Base-by-base conservation (phyloP, 2,329 filamentous ascomycete species). In the Cryphonectria carpinicola region DNA sequence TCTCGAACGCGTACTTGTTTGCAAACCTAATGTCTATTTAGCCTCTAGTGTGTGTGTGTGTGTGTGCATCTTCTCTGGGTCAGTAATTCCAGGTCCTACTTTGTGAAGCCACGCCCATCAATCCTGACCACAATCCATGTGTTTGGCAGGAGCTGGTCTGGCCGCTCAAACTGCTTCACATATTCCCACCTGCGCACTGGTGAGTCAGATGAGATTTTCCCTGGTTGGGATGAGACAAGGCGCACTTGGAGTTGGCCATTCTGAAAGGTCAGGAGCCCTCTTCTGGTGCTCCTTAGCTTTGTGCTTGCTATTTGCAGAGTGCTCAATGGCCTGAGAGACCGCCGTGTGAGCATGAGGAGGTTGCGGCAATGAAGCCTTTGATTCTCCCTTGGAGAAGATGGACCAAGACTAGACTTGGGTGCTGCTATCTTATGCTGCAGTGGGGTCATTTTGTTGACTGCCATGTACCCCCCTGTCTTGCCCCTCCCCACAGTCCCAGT, bases 91-190 rank as follows among this genome's bases (percentile, higher is more conserved):
- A 37, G 63, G 13, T 78, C 81, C 79, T 84, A 97, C 94, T 97
- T 98, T 77, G 95, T 96, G 82, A 99, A 99, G 25, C 94, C 95
- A 74, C 95, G 88, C 35, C 96, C 96, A 82, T 99, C 96, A 77
- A 99, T 91, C 72, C 96, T 91, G 69, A 99, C 90, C 28, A 98
- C 94, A 70, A 98, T 92, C 94, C 95, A 99, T 37, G 95, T 98
- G 78, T 97, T 97, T 68, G 91, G 93, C 32, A 98, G 86, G 56
- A 99, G 84, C 63, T 82, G 82, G 78, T 98, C 94, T 8, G 90
- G 84, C 78, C 92, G 92, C 85, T 99, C 96, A 78, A 98, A 98
- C 64, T 85, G 82, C 79, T 93, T 93, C 74, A 98, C 95, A 81
- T 99, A 99, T 83, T 97, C 95, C 79, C 94, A 98, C 81, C 93